phyloP scores from a whole-genome alignment of 2,329 filamentous ascomycete genomes.

The Botrytis fragariae region DNA sequence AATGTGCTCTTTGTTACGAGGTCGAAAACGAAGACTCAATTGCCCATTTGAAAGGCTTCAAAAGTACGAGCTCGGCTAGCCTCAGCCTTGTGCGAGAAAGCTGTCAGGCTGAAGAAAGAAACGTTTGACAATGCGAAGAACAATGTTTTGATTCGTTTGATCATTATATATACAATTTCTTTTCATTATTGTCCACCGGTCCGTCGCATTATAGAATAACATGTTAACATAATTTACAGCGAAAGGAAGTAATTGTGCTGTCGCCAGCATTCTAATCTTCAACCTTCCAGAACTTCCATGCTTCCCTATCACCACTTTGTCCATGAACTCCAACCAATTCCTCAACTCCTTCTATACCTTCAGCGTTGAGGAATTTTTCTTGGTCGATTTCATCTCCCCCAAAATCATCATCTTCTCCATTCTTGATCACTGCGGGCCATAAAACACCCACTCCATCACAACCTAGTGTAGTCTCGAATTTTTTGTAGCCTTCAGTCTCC shows the following conservation, averaged over 20 bases:
- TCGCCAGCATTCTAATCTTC: slow-evolving; percentile 42
- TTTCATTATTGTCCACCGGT: background rate
- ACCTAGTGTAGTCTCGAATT: slow-evolving; percentile 85
- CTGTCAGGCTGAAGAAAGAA: slow-evolving; percentile 17
- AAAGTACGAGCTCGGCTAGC: slow-evolving; percentile 17
- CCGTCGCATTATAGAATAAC: slow-evolving; percentile 7
- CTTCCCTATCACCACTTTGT: slow-evolving; percentile 65
- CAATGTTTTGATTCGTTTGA: background rate
- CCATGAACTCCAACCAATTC: slow-evolving; percentile 77
- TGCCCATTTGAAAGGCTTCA: slow-evolving; percentile 1
- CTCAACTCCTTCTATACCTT: slow-evolving; percentile 83
- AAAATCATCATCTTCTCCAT: slow-evolving; percentile 72
- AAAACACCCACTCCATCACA: slow-evolving; percentile 93
- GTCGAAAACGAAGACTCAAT: background rate
- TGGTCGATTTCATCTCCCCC: slow-evolving; percentile 91
- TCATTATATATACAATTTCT: background rate
- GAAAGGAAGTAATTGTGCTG: slow-evolving; percentile 19
- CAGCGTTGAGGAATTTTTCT: slow-evolving; percentile 80
- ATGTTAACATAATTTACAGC: slow-evolving; percentile 15
- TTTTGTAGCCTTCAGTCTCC: slow-evolving; percentile 70
- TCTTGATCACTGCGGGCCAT: slow-evolving; percentile 87
- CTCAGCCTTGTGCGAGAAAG: slow-evolving; percentile 17
- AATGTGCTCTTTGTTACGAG: slow-evolving; percentile 3
- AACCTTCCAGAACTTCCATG: slow-evolving; percentile 84
- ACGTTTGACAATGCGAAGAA: slow-evolving; percentile 12